phyloP scores from a whole-genome alignment of 495 filamentous ascomycete genomes.

The Xylaria longipes region DNA sequence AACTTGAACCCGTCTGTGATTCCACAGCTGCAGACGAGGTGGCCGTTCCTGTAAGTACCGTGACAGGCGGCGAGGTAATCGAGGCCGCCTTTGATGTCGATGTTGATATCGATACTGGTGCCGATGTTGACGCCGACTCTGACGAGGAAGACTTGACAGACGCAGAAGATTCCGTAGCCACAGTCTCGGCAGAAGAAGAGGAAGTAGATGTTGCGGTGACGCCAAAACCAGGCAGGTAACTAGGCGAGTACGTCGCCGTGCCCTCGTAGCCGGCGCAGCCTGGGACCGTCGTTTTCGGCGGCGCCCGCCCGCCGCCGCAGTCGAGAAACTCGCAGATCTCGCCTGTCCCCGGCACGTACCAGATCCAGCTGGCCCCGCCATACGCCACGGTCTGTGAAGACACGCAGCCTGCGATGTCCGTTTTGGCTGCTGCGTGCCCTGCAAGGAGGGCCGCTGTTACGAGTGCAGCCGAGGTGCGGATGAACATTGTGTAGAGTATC shows the following conservation, averaged over 20 bases:
- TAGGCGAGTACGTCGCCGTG: constrained; percentile 59
- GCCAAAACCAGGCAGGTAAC: constrained; percentile 52
- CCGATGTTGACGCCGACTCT: not conserved
- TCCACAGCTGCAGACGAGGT: not conserved
- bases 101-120: not conserved
- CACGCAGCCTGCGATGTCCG: constrained; percentile 54
- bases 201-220: constrained; percentile 20
- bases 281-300: constrained; percentile 64
- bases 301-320: constrained; percentile 69
- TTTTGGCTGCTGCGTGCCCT: constrained; percentile 47
- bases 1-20: not conserved
- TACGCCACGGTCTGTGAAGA: constrained; percentile 39
- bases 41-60: not conserved
- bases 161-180: constrained; percentile 29
- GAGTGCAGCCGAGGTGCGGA: constrained; percentile 25
- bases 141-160: constrained; percentile 9
- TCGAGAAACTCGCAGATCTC: constrained; percentile 67
- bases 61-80: not conserved
- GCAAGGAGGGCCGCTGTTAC: constrained; percentile 33
- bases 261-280: constrained; percentile 64
- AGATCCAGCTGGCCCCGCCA: constrained; percentile 53
- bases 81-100: not conserved
- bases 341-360: constrained; percentile 61
- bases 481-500: constrained; percentile 22
- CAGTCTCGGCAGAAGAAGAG: constrained; percentile 5